Evolutionary conservation across 495 filamentous ascomycete genomes (phyloP), one percentile per base, ranked within the genome.

Genomic region (Aspergillus egyptiacus): DNA sequence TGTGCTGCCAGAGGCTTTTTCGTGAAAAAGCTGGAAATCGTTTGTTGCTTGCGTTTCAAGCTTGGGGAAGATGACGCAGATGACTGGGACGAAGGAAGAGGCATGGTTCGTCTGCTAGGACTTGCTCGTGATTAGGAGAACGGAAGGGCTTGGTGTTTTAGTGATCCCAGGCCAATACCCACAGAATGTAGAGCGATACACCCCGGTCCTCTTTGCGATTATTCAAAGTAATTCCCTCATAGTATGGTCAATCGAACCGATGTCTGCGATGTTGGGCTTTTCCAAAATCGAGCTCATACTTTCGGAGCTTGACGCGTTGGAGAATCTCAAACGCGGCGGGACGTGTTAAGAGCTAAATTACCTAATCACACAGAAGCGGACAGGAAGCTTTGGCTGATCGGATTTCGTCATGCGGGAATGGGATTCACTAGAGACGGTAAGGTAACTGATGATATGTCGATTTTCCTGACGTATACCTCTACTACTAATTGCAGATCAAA

Each of bases 21-120:
- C 3, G 79, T 79, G 64, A 96, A 96, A 70, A 96, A 96, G 63
- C 79, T 91, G 1, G 88, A 89, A 41, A 96, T 83, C 5, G 86
- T 85, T 49, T 85, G 78, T 61, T 96, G 89, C 58, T 84, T 88
- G 83, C 62, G 64, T 51, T 69, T 73, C 36, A 65, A 19, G 13
- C 54, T 62, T 33, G 64, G 63, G n/a, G 72, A 71, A 13, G 69
- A 63, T 14, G 63, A 62, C 6, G 55, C 31, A 6, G 69, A 66
- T 36, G 68, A 56, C 60, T 66, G 67, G 13, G 71, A 74, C 20
- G 71, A 70, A 34, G 61, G 58, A 18, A 63, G 54, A 37, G 66
- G 58, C 67, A 70, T 72, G 17, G 30, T 61, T 48, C 19, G 19
- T 36, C 30, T 42, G 46, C n/a, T 25, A 17, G 46, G 3, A 35